Conservation (phyloP, 2,329 filamentous ascomycete species). For the Diaporthe helianthi region DNA sequence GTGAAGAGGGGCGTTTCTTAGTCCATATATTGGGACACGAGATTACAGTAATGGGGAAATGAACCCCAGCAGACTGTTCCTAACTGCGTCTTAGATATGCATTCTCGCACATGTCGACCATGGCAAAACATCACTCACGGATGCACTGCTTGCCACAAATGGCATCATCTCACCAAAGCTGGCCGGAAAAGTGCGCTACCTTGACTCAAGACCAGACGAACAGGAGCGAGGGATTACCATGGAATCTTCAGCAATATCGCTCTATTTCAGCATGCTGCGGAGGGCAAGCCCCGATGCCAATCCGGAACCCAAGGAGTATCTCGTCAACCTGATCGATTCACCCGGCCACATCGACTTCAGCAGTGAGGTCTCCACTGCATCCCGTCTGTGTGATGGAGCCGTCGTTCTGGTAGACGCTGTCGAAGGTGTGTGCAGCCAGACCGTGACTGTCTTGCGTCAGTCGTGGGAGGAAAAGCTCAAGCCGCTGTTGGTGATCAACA, state of each 20-base stretch:
- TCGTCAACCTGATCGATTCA: slow-evolving; percentile 97
- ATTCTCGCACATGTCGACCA: slow-evolving; percentile 97
- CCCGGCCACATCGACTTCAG: slow-evolving; percentile 99
- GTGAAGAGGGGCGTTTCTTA: background rate
- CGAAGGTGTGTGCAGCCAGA: slow-evolving; percentile 97
- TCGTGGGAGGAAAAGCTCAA: slow-evolving; percentile 96
- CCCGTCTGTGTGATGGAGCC: slow-evolving; percentile 90
- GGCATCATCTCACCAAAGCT: slow-evolving; percentile 98
- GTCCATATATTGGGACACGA: background rate
- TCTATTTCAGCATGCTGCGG: slow-evolving; percentile 92
- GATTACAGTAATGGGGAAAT: background rate
- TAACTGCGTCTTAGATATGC: slow-evolving; percentile 69
- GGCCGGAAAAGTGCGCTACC: slow-evolving; percentile 96
- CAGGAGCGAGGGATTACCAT: slow-evolving; percentile 98
- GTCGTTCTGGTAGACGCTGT: slow-evolving; percentile 95
- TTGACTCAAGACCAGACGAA: slow-evolving; percentile 95
- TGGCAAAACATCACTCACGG: slow-evolving; percentile 96
- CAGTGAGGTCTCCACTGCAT: slow-evolving; percentile 96
- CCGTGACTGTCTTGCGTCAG: slow-evolving; percentile 93
- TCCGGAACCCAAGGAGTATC: slow-evolving; percentile 83
- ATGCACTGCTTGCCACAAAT: slow-evolving; percentile 96
- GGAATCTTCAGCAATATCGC: slow-evolving; percentile 97
- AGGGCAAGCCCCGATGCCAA: slow-evolving; percentile 71
- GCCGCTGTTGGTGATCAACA: slow-evolving; percentile 95
- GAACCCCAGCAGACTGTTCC: slow-evolving; percentile 30